phyloP scores from a whole-genome alignment of 2,329 filamentous ascomycete species.

The Thielaviopsis punctulata region DNA sequence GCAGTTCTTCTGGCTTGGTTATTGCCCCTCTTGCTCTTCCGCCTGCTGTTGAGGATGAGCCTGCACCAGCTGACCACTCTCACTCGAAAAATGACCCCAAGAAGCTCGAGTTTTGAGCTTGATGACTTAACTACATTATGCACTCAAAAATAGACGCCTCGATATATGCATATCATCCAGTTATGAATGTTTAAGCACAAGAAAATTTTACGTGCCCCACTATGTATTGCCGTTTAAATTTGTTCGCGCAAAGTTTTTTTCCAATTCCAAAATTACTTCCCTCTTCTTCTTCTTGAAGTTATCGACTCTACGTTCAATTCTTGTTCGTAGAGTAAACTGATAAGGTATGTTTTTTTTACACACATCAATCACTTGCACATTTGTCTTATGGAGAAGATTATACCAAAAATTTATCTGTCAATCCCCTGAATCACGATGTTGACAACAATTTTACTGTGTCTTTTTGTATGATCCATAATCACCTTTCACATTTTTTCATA shows the following conservation, averaged over 20 bases:
- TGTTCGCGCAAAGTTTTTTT: neutral
- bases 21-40: constrained; percentile 83
- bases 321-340: constrained; percentile 10
- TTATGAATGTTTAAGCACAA: neutral
- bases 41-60: constrained; percentile 53
- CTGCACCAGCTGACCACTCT: constrained; percentile 1
- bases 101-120: constrained; percentile 23
- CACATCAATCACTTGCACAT: neutral
- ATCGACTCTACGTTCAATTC: constrained; percentile 7
- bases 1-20: constrained; percentile 59
- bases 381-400: constrained; percentile 9
- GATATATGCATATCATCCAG: neutral
- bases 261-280: constrained; percentile 7
- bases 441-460: constrained; percentile 18
- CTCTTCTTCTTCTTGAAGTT: constrained; percentile 12
- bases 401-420: constrained; percentile 32
- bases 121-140: neutral
- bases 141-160: neutral
- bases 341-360: neutral
- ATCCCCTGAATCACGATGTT: constrained; percentile 36
- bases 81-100: constrained; percentile 18
- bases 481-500: neutral
- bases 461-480: constrained; percentile 8
- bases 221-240: neutral
- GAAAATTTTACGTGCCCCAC: constrained; percentile 4